phyloP scores from a whole-genome alignment of 768 basidiomycete genomes.

The Butyriboletus loyo region DNA sequence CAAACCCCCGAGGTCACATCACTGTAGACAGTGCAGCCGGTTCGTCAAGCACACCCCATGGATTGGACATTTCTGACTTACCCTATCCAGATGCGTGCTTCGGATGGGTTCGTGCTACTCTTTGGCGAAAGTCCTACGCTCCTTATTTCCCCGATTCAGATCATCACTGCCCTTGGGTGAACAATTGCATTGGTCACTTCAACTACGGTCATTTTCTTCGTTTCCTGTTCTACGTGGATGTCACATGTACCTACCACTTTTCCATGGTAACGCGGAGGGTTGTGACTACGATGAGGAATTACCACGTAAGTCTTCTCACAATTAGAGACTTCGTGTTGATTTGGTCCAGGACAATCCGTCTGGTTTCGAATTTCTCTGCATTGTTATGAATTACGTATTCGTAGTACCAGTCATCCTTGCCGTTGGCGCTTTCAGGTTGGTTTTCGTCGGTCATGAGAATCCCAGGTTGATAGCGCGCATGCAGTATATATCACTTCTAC shows the following conservation, averaged over 20 bases:
- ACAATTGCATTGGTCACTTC: constrained; percentile 91
- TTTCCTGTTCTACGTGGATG: constrained; percentile 88
- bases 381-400: constrained; percentile 83
- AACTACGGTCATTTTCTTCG: constrained; percentile 90
- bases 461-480: constrained; percentile 10
- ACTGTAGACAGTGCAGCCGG: constrained; percentile 86
- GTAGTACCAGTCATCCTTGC: constrained; percentile 83
- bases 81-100: constrained; percentile 62
- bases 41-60: constrained; percentile 37
- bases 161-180: constrained; percentile 91
- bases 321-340: neutral
- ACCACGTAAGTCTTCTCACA: constrained; percentile 47
- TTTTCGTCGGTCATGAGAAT: neutral
- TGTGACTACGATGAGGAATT: constrained; percentile 41
- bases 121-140: neutral
- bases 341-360: constrained; percentile 62
- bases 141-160: constrained; percentile 42
- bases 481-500: constrained; percentile 84
- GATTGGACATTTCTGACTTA: constrained; percentile 1
- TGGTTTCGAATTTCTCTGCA: constrained; percentile 68
- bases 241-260: constrained; percentile 86
- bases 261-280: constrained; percentile 76
- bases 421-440: constrained; percentile 88
- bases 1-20: constrained; percentile 89
- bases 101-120: constrained; percentile 68